These are phyloP conservation scores for Epichloe brachyelytri DNA, from an alignment of 2,329 filamentous ascomycete species.

Conservation along the genomic window DNA sequence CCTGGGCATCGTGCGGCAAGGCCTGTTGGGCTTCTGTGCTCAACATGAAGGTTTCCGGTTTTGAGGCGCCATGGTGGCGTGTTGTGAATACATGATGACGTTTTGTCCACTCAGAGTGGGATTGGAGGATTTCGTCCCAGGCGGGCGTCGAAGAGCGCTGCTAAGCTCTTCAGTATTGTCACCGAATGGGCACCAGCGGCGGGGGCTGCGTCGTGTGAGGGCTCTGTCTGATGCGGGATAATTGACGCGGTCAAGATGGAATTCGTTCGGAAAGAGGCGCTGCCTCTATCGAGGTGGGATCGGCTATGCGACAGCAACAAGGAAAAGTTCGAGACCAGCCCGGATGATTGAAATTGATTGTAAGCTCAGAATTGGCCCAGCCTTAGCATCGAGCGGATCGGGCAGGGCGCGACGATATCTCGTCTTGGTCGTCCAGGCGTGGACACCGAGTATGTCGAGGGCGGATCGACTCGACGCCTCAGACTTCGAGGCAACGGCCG, in stretches of 20 bases:
- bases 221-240: background rate
- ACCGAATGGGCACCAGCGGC: background rate
- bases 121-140: background rate
- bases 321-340: conserved; percentile 36
- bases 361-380: conserved; percentile 23
- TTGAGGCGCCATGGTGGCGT: conserved; percentile 80
- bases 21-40: conserved; percentile 95
- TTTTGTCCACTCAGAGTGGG: conserved; percentile 10
- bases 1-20: conserved; percentile 89
- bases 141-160: background rate
- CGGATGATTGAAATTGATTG: conserved; percentile 19
- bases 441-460: conserved; percentile 10
- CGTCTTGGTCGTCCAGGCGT: conserved; percentile 27
- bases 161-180: background rate
- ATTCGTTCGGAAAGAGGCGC: conserved; percentile 17
- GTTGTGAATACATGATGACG: conserved; percentile 62
- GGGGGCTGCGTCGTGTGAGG: background rate
- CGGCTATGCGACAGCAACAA: conserved; percentile 11
- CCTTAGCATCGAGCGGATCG: conserved; percentile 34
- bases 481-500: background rate
- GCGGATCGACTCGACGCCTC: conserved; percentile 14
- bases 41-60: conserved; percentile 97
- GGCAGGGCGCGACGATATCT: conserved; percentile 14
- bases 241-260: background rate
- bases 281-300: conserved; percentile 14